Evolutionary conservation across 768 basidiomycete species (phyloP).

Genomic region (Pleurotus djamor): DNA sequence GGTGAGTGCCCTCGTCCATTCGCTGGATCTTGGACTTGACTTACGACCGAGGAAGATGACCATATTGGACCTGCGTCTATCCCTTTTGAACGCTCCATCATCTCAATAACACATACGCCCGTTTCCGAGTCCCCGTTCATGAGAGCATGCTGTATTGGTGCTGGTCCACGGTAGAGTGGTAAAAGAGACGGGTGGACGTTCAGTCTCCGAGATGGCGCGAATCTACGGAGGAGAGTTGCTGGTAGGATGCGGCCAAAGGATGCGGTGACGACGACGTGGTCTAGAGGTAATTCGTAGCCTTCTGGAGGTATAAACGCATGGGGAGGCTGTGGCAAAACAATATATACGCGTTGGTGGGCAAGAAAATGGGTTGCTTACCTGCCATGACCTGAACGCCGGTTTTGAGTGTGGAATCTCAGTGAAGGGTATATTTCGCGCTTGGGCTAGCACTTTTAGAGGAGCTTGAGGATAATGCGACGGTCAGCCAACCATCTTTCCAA

Average conservation of each 20-base stretch:
- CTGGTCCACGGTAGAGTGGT: conserved; percentile 85
- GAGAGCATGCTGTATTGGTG: conserved; percentile 85
- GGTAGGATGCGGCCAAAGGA: conserved; percentile 91
- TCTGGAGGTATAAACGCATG: conserved; percentile 17
- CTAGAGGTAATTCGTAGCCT: conserved; percentile 22
- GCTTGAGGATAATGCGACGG: conserved; percentile 40
- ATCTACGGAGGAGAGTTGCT: conserved; percentile 53
- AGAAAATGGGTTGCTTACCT: conserved; percentile 33
- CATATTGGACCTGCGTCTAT: conserved; percentile 82
- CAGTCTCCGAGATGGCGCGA: conserved; percentile 56
- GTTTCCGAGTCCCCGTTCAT: conserved; percentile 64
- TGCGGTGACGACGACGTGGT: conserved; percentile 77
- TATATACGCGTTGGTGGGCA: too few species aligned
- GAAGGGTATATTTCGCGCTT: conserved; percentile 51
- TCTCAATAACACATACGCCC: conserved; percentile 80
- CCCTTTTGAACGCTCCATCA: conserved; percentile 65
- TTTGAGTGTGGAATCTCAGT: conserved; percentile 60
- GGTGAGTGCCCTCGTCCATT: background rate
- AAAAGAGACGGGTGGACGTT: conserved; percentile 92
- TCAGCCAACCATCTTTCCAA: background rate
- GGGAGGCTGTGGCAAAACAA: conserved; percentile 24
- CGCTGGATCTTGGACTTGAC: conserved; percentile 17
- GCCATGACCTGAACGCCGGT: conserved; percentile 62
- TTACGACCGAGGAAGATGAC: conserved; percentile 51
- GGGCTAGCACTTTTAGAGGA: conserved; percentile 61